phyloP scores from a whole-genome alignment of 208 protist species.

The Trypanosoma platydactyli region DNA sequence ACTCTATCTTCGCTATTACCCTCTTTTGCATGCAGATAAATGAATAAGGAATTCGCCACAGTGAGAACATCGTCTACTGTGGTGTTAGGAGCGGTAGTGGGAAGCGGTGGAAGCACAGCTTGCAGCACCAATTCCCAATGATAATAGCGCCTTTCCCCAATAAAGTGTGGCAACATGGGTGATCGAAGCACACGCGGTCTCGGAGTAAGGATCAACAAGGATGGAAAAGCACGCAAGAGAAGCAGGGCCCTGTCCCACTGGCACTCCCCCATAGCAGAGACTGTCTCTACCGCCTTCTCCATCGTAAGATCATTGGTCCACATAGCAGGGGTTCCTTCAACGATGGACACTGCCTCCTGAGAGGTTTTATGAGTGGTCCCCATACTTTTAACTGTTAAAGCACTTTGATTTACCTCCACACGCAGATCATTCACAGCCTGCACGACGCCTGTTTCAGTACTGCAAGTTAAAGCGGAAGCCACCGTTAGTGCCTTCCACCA shows the following conservation, averaged over 20 bases:
- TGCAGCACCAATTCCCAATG: conserved; percentile 26
- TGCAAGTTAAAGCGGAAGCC: conserved; percentile 14
- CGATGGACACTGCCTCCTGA: not conserved
- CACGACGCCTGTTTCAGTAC: conserved; percentile 8
- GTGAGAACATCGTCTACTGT: conserved; percentile 9
- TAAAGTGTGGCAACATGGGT: not conserved
- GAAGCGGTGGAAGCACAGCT: conserved; percentile 1
- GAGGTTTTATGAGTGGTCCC: conserved; percentile 1
- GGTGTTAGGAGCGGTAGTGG: not conserved
- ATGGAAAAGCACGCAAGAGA: conserved; percentile 14
- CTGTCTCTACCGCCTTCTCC: conserved; percentile 5
- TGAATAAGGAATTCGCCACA: conserved; percentile 4
- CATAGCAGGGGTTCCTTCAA: not conserved
- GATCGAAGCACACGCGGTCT: conserved; percentile 1
- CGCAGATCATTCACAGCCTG: conserved; percentile 8
- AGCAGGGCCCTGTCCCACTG: conserved; percentile 22
- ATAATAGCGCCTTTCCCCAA: not conserved
- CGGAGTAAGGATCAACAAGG: conserved; percentile 13
- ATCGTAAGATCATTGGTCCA: conserved; percentile 12
- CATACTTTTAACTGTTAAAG: not conserved
- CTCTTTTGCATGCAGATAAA: not conserved
- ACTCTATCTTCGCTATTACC: not conserved
- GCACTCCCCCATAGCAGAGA: conserved; percentile 3
- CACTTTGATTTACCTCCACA: conserved; percentile 2
- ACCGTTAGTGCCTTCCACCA: conserved; percentile 29